Conservation (phyloP, 2,329 filamentous ascomycete species). For the Alternaria postmessia region DNA sequence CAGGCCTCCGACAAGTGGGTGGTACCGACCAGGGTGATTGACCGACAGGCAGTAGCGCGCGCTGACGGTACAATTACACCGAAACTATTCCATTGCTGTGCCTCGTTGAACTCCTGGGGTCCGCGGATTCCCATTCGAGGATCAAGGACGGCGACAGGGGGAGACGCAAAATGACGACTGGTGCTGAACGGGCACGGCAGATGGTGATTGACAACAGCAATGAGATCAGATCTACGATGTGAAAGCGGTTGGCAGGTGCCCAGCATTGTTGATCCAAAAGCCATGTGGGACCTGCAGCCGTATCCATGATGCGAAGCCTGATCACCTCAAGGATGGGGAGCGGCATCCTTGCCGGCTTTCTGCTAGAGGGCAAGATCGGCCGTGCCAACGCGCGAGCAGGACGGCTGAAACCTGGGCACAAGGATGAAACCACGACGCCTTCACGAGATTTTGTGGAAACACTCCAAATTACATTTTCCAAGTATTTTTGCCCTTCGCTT, state of each 20-base stretch:
- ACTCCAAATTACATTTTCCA: not conserved
- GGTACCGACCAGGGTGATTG: not conserved
- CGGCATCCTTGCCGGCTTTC: not conserved
- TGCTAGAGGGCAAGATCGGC: not conserved
- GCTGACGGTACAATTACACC: constrained; percentile 16
- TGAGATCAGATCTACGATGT: constrained; percentile 4
- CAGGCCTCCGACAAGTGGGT: constrained; percentile 3
- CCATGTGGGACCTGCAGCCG: constrained; percentile 16
- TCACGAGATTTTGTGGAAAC: not conserved
- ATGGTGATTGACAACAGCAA: not conserved
- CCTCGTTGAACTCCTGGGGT: not conserved
- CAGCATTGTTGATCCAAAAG: constrained; percentile 5
- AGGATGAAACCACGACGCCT: constrained; percentile 1
- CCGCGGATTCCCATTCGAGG: not conserved
- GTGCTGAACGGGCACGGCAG: not conserved
- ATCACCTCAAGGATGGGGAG: constrained; percentile 10
- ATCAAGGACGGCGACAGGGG: not conserved
- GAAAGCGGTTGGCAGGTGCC: not conserved
- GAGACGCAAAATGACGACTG: not conserved
- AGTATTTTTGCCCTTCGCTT: not conserved
- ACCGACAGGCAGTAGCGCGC: constrained; percentile 10
- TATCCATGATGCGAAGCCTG: constrained; percentile 6
- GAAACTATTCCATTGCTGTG: not conserved
- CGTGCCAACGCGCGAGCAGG: not conserved
- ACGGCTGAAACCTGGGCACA: constrained; percentile 1